phyloP scores from a whole-genome alignment of 129 eudicot genomes.

The Saposhnikovia divaricata region DNA sequence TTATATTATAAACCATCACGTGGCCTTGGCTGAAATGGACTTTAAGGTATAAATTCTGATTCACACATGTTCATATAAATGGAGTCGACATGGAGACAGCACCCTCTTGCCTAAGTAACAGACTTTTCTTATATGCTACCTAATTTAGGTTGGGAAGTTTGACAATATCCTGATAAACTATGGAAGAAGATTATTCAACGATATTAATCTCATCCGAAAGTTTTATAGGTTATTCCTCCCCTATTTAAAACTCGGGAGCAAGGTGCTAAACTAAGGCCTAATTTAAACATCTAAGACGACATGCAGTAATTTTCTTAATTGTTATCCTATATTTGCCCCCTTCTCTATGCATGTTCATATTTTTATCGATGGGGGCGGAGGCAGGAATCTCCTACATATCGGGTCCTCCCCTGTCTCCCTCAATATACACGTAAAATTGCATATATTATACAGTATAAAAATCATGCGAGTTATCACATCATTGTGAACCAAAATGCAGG shows the following conservation, averaged over 20 bases:
- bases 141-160: background rate
- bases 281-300: background rate
- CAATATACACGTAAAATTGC: background rate
- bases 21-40: background rate
- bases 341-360: background rate
- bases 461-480: background rate
- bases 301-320: background rate
- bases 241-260: too few species aligned
- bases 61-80: too few species aligned
- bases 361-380: background rate
- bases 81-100: too few species aligned
- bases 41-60: background rate
- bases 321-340: too few species aligned
- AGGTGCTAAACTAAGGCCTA: background rate
- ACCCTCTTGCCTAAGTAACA: background rate
- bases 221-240: background rate
- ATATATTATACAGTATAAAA: background rate
- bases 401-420: background rate
- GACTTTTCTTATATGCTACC: background rate
- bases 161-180: background rate
- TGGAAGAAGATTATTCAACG: background rate
- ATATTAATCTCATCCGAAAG: background rate
- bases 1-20: background rate
- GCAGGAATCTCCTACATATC: background rate
- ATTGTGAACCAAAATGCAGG: background rate